Percentiles rank a stretch among this genome's conserved stretches.
Conservation (phyloP, 768 basidiomycete genomes). For the Trametes sanguinea region DNA sequence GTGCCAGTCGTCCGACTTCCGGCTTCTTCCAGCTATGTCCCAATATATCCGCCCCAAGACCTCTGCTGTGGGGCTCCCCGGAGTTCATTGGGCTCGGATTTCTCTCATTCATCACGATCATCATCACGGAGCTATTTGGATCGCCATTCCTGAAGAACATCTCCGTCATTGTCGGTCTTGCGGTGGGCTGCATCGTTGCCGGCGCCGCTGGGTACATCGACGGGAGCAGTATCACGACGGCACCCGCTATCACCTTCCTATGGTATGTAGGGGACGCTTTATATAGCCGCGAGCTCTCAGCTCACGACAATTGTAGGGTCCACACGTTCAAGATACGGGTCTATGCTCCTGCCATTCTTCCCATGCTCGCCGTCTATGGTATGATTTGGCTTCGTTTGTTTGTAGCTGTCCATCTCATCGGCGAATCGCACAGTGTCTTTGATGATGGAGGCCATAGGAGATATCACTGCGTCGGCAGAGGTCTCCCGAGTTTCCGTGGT, state of each 20-base stretch:
- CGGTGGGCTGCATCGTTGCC: constrained; percentile 79
- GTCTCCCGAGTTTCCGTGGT: constrained; percentile 74
- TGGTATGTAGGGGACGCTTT: constrained; percentile 45
- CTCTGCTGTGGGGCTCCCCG: constrained; percentile 80
- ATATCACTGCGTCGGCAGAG: constrained; percentile 81
- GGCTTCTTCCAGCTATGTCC: constrained; percentile 77
- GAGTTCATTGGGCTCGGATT: constrained; percentile 88
- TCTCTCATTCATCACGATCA: constrained; percentile 74
- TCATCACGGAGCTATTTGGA: constrained; percentile 81
- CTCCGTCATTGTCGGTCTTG: constrained; percentile 73
- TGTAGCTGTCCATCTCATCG: no score
- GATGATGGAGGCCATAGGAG: constrained; percentile 85
- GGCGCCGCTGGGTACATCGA: constrained; percentile 81
- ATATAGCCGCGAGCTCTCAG: no score
- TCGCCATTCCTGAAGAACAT: constrained; percentile 84
- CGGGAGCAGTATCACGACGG: constrained; percentile 58
- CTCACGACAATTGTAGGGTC: constrained; percentile 45
- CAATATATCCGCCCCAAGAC: constrained; percentile 64
- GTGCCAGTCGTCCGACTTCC: constrained; percentile 56
- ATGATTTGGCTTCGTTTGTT: constrained; percentile 19
- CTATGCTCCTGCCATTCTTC: constrained; percentile 69
- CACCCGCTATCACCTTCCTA: constrained; percentile 80
- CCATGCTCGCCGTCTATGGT: constrained; percentile 64
- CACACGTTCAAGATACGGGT: constrained; percentile 75
- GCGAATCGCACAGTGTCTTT: no score